Evolutionary conservation across 768 basidiomycete species (phyloP).

Genomic region (Russula foetens): DNA sequence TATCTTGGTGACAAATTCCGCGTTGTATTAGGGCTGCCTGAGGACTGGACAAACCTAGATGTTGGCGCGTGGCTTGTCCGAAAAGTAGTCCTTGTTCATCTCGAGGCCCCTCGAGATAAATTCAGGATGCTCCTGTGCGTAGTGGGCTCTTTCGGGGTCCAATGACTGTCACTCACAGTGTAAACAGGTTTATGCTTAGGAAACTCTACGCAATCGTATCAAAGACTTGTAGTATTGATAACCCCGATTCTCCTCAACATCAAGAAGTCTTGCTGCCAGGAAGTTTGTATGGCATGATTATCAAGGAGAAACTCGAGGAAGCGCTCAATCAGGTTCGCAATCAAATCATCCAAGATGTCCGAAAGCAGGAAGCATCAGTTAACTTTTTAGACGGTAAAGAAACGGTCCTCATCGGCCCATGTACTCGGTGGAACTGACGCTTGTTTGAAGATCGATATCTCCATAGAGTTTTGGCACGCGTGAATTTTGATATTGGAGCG

Average conservation of each 20-base stretch:
- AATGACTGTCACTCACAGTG: background rate
- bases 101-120: slow-evolving; percentile 83
- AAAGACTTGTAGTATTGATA: slow-evolving; percentile 84
- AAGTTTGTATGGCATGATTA: slow-evolving; percentile 88
- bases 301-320: slow-evolving; percentile 96
- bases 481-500: slow-evolving; percentile 88
- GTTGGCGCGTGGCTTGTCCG: slow-evolving; percentile 78
- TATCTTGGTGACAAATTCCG: slow-evolving; percentile 97
- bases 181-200: slow-evolving; percentile 85
- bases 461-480: slow-evolving; percentile 57
- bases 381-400: slow-evolving; percentile 83
- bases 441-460: slow-evolving; percentile 68
- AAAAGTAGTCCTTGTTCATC: slow-evolving; percentile 85
- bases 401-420: no score
- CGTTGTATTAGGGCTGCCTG: slow-evolving; percentile 81
- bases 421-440: background rate
- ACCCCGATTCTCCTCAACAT: slow-evolving; percentile 97
- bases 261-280: slow-evolving; percentile 97
- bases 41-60: slow-evolving; percentile 82
- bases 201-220: slow-evolving; percentile 92
- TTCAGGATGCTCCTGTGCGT: slow-evolving; percentile 90
- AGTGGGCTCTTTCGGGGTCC: background rate
- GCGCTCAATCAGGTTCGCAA: slow-evolving; percentile 63
- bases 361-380: slow-evolving; percentile 62
- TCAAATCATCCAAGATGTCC: slow-evolving; percentile 65